These are phyloP conservation scores for Lecanicillium sp. DNA, from an alignment of 2,329 filamentous ascomycete genomes.

Conservation along the genomic window DNA sequence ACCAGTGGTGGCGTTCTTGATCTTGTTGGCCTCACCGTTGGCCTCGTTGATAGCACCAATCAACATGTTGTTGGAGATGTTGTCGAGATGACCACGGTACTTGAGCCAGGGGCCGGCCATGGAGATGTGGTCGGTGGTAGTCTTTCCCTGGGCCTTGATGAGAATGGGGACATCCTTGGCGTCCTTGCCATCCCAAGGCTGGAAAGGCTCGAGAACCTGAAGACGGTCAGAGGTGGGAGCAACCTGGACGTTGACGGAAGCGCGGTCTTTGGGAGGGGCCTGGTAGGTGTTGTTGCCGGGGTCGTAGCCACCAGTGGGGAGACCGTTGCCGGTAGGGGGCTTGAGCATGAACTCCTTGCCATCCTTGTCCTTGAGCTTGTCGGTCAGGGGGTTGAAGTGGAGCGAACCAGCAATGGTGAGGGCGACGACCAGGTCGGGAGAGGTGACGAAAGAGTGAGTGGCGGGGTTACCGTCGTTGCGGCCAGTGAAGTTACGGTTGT, in stretches of 20 bases:
- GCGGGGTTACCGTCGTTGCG: conserved; percentile 95
- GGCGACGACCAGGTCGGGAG: conserved; percentile 83
- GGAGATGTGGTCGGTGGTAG: conserved; percentile 94
- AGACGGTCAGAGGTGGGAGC: conserved; percentile 89
- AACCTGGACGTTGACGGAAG: conserved; percentile 69
- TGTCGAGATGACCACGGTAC: conserved; percentile 97
- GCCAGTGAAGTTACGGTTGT: conserved; percentile 99
- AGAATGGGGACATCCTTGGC: conserved; percentile 77
- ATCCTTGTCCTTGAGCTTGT: conserved; percentile 88
- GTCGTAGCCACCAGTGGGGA: conserved; percentile 80
- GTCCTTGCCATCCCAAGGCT: conserved; percentile 89
- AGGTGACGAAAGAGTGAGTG: conserved; percentile 89
- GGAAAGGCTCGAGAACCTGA: conserved; percentile 82
- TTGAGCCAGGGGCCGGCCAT: conserved; percentile 97
- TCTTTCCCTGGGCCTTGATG: conserved; percentile 96
- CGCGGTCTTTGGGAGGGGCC: conserved; percentile 77
- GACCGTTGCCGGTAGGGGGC: conserved; percentile 71
- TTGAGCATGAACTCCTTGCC: conserved; percentile 92
- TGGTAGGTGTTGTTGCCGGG: conserved; percentile 92
- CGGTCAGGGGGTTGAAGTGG: conserved; percentile 91
- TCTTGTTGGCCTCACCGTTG: conserved; percentile 96
- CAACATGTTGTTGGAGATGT: conserved; percentile 99
- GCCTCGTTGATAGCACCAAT: conserved; percentile 95
- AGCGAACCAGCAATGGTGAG: conserved; percentile 77
- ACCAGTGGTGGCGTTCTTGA: conserved; percentile 83